These are phyloP conservation scores for Schizochytrium sp. DNA, from an alignment of 108 stramenopile species.

Conservation along the genomic window DNA sequence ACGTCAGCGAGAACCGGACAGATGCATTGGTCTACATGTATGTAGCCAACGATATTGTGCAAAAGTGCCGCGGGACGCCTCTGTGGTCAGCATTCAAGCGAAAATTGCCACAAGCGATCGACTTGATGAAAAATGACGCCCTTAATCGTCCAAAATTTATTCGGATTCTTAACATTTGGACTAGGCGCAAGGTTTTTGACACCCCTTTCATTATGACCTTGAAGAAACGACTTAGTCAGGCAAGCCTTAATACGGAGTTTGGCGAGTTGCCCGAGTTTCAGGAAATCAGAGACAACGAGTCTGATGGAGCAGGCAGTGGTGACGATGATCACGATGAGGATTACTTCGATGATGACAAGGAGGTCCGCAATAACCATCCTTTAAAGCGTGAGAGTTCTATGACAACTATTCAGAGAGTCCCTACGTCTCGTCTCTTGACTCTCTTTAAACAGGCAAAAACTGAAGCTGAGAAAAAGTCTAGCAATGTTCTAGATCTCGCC, in stretches of 20 bases:
- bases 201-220: background rate
- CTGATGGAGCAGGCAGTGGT: too few species aligned
- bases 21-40: conserved; percentile 34
- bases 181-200: background rate
- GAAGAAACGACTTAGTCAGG: background rate
- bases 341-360: background rate
- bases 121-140: conserved; percentile 6
- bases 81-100: conserved; percentile 2
- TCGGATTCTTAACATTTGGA: conserved; percentile 2
- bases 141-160: background rate
- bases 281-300: too few species aligned
- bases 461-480: background rate
- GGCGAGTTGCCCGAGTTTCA: background rate
- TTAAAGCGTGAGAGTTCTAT: background rate
- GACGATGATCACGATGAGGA: background rate
- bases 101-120: background rate
- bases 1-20: background rate
- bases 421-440: background rate
- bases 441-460: background rate
- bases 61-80: background rate
- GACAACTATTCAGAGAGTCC: background rate
- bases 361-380: background rate
- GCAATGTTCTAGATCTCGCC: background rate
- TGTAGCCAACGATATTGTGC: conserved; percentile 35
- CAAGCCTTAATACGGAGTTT: conserved; percentile 5